phyloP scores from a whole-genome alignment of 306 rosid genomes.

The Gynostemma pentaphyllum region DNA sequence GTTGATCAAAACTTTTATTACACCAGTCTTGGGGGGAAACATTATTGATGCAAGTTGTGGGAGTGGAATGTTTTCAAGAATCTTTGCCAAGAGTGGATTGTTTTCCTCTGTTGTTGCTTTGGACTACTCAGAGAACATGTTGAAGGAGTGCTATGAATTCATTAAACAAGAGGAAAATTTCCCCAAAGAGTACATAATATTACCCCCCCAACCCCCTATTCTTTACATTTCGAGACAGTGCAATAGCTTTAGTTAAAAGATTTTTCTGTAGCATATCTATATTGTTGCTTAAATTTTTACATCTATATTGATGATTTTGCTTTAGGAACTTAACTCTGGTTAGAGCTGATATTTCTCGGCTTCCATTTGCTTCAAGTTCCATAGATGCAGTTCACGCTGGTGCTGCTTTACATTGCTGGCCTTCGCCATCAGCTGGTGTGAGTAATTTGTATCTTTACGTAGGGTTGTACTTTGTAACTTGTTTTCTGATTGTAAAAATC shows the following conservation, averaged over 20 bases:
- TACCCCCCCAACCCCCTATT: no score
- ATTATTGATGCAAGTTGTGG: constrained; percentile 91
- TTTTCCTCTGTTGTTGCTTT: constrained; percentile 77
- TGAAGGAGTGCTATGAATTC: constrained; percentile 69
- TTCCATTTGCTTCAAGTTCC: constrained; percentile 80
- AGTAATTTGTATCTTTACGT: constrained; percentile 18
- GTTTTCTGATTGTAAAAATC: background rate
- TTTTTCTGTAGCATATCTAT: background rate
- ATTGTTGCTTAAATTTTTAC: background rate
- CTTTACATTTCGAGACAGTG: background rate
- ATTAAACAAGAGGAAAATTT: constrained; percentile 66
- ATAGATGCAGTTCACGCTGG: constrained; percentile 93
- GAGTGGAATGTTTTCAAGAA: constrained; percentile 84
- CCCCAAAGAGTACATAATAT: constrained; percentile 51
- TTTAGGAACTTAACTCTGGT: constrained; percentile 59
- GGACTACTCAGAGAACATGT: constrained; percentile 93
- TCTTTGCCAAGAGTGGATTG: constrained; percentile 73
- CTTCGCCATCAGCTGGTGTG: constrained; percentile 81
- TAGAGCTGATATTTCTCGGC: constrained; percentile 88
- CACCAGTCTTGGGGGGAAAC: constrained; percentile 73
- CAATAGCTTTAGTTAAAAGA: background rate
- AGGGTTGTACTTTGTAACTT: background rate
- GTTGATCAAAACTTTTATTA: constrained; percentile 46
- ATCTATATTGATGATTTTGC: constrained; percentile 8
- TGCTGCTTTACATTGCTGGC: constrained; percentile 96